Evolutionary conservation across 257 asterid species (phyloP), one percentile per base, ranked within the genome.

Genomic region (Solanum etuberosum): DNA sequence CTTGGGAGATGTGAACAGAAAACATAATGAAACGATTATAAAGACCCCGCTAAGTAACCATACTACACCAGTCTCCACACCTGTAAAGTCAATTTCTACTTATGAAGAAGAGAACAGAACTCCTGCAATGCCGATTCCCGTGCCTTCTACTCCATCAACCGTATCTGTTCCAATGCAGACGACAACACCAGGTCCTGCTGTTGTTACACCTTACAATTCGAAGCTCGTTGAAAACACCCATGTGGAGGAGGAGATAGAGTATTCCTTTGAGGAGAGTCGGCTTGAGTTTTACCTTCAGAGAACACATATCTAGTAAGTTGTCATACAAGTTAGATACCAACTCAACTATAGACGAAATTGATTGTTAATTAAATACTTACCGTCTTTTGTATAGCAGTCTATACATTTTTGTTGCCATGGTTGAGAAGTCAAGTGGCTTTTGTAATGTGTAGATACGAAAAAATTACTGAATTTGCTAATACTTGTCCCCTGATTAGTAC

Each of bases 221-320:
- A 92, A 91, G 83, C 51, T 91, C 11, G 86, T 85, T 48, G 91
- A 89, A 13, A 94, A 87, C 29, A 88, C 25, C 32, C 68, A 11
- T 29, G 20, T 5, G 68, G 65, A 31, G 59, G 92, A 92, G 86
- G 94, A 91, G 90, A 92, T 92, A 1, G 98, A 96, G 48, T 95
- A 95, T 89, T 94, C 97, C 3, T 96, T 95, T 2, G 99, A 96
- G 92, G 99, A 96, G 90, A 92, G 91, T 61, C 90, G 98, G 84
- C 94, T 95, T 20, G 94, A 95, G 23, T 96, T 93, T 84, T 90
- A 92, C 67, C 86, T 93, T 82, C 95, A 93, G 23, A 90, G 90
- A 86, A 70, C 95, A 86, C 91, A 90, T 85, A 74, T 86, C 54
- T 87, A 77, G 85, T 88, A 16, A 25, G 40, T 88, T 61, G 86